Percentiles rank a stretch among this genome's conserved stretches.
Conservation (phyloP, 768 basidiomycete species). For the Trametes coccinea region DNA sequence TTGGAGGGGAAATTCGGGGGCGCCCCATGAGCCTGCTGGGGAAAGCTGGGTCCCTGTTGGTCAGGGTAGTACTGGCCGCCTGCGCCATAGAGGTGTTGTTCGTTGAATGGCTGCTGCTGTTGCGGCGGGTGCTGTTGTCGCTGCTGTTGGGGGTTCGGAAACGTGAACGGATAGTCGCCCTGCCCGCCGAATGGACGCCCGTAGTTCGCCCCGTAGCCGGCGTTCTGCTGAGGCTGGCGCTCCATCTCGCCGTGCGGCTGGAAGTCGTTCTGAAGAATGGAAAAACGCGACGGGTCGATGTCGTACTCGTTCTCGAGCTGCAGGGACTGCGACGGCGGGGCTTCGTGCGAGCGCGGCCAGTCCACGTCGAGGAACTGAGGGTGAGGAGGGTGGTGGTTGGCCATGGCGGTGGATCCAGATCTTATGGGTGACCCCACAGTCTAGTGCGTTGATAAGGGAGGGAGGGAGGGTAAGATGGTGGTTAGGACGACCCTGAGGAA, state of each 20-base stretch:
- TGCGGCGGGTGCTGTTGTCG: slow-evolving; percentile 8
- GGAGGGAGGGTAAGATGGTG: not conserved
- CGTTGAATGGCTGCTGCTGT: not conserved
- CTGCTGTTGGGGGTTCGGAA: slow-evolving; percentile 8
- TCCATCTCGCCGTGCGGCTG: slow-evolving; percentile 2
- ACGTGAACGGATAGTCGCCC: slow-evolving; percentile 10
- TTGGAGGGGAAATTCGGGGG: slow-evolving; percentile 1
- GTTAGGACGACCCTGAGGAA: not conserved
- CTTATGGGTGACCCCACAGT: not conserved
- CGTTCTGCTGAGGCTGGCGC: slow-evolving; percentile 5
- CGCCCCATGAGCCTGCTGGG: slow-evolving; percentile 2
- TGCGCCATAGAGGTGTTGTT: slow-evolving; percentile 10
- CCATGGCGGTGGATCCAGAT: not conserved
- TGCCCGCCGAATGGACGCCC: slow-evolving; percentile 5
- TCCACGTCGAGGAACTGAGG: slow-evolving; percentile 21
- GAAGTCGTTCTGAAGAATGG: slow-evolving; percentile 21
- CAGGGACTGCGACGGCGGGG: slow-evolving; percentile 7
- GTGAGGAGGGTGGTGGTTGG: slow-evolving; percentile 20
- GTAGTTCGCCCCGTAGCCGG: not conserved
- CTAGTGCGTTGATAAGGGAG: not conserved
- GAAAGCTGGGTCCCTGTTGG: not conserved
- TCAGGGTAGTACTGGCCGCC: slow-evolving; percentile 8
- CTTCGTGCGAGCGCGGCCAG: slow-evolving; percentile 15
- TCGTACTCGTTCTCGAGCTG: slow-evolving; percentile 28
- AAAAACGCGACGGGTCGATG: slow-evolving; percentile 24